Conservation (phyloP, 176 grass and related monocot genomes). For the Aegilops bicornis region DNA sequence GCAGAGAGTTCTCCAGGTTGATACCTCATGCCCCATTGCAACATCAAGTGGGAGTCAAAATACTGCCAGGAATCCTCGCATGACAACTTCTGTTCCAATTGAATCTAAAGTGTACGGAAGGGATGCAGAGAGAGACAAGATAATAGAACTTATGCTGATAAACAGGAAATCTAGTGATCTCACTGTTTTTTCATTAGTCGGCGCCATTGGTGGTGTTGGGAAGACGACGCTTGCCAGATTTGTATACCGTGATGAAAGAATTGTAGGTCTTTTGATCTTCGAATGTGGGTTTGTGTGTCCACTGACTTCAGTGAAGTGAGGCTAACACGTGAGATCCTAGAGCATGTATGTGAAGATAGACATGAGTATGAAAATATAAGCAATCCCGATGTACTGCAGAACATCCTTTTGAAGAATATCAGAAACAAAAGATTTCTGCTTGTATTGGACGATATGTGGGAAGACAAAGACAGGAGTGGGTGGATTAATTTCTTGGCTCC, state of each 20-base stretch:
- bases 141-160: constrained; percentile 21
- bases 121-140: constrained; percentile 22
- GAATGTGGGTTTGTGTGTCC: constrained; percentile 47
- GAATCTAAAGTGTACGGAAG: constrained; percentile 35
- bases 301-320: background rate
- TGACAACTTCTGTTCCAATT: constrained; percentile 32
- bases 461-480: background rate
- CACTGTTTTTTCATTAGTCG: constrained; percentile 23
- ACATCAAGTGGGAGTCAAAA: background rate
- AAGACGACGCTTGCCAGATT: constrained; percentile 43
- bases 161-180: background rate
- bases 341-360: background rate
- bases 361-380: background rate
- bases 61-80: background rate
- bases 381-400: background rate
- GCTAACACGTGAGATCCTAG: background rate
- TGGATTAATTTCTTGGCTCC: too few relatives aligned
- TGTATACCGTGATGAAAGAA: constrained; percentile 27
- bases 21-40: too few relatives aligned
- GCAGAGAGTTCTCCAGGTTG: too few relatives aligned
- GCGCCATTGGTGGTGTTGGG: constrained; percentile 43
- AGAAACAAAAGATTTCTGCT: constrained; percentile 11
- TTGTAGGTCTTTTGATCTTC: constrained; percentile 24
- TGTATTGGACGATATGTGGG: constrained; percentile 28
- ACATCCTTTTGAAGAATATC: constrained; percentile 21